These are phyloP conservation scores for Penicillium cataractarum DNA, from an alignment of 495 filamentous ascomycete genomes.

Conservation along the genomic window DNA sequence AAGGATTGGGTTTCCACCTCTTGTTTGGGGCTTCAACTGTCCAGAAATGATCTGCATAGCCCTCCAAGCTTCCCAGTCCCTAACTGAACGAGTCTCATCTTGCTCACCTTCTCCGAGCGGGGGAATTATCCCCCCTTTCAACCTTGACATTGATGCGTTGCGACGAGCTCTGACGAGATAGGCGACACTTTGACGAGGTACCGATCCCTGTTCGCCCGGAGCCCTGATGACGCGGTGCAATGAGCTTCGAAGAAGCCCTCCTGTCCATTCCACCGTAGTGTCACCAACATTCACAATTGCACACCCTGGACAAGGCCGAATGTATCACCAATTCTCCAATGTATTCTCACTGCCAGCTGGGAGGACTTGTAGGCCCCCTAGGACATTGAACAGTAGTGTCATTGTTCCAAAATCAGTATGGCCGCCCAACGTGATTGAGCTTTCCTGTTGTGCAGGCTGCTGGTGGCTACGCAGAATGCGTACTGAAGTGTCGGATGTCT, in stretches of 20 bases:
- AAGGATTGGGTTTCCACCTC: not conserved
- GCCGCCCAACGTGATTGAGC: slow-evolving; percentile 10
- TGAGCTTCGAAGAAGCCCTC: slow-evolving; percentile 35
- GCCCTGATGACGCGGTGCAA: slow-evolving; percentile 42
- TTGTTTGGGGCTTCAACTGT: slow-evolving; percentile 11
- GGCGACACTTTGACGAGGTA: slow-evolving; percentile 33
- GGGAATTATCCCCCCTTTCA: slow-evolving; percentile 13
- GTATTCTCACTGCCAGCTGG: slow-evolving; percentile 9
- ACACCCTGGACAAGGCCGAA: slow-evolving; percentile 35
- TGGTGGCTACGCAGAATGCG: slow-evolving; percentile 10
- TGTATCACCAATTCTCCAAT: slow-evolving; percentile 34
- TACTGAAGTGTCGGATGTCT: slow-evolving; percentile 8
- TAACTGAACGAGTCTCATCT: slow-evolving; percentile 11
- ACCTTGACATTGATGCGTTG: slow-evolving; percentile 22
- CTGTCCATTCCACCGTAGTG: slow-evolving; percentile 42
- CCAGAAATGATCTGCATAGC: slow-evolving; percentile 11
- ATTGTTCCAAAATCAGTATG: slow-evolving; percentile 39
- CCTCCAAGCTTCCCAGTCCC: slow-evolving; percentile 13
- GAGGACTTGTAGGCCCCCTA: slow-evolving; percentile 39
- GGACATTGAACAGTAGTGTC: slow-evolving; percentile 39
- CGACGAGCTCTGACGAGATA: slow-evolving; percentile 35
- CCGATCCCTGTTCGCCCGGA: slow-evolving; percentile 38
- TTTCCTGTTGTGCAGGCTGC: slow-evolving; percentile 5
- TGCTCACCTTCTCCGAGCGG: slow-evolving; percentile 2
- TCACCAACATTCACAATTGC: slow-evolving; percentile 48